Percentiles rank a stretch among this genome's conserved stretches.
These are phyloP conservation scores for Apostasia ramifera DNA, from an alignment of 106 monocot species.

Conservation along the genomic window DNA sequence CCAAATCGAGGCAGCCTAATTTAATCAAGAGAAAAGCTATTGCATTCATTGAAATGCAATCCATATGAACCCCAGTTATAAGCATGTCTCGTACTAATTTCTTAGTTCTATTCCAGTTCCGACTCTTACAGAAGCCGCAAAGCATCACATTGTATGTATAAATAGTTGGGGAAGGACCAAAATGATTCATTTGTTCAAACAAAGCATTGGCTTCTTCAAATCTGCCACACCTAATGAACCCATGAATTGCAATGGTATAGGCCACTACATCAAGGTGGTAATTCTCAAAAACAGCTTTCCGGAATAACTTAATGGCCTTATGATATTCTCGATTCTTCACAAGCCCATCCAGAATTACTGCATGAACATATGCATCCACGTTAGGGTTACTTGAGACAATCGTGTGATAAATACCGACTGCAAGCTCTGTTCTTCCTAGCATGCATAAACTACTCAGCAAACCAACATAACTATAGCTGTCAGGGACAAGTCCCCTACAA, in stretches of 20 bases:
- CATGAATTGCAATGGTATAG: conserved; percentile 43
- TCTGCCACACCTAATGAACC: conserved; percentile 27
- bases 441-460: conserved; percentile 35
- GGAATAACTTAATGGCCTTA: conserved; percentile 39
- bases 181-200: conserved; percentile 46
- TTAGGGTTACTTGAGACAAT: conserved; percentile 21
- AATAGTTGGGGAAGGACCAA: conserved; percentile 28
- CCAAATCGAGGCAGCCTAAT: conserved; percentile 16
- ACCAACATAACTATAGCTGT: conserved; percentile 50
- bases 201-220: conserved; percentile 41
- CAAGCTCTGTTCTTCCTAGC: conserved; percentile 33
- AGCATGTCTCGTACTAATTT: conserved; percentile 34
- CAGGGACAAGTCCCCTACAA: conserved; percentile 33
- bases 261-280: conserved; percentile 35
- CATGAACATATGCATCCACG: conserved; percentile 47
- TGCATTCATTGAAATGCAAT: conserved; percentile 31
- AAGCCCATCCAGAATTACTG: conserved; percentile 45
- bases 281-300: conserved; percentile 24
- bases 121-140: conserved; percentile 27
- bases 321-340: conserved; percentile 30
- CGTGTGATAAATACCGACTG: conserved; percentile 35
- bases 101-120: conserved; percentile 24
- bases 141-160: conserved; percentile 67
- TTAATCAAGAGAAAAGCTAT: conserved; percentile 27
- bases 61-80: conserved; percentile 21